phyloP scores from a whole-genome alignment of 176 grass and related monocot genomes.

The Eragrostis nindensis region DNA sequence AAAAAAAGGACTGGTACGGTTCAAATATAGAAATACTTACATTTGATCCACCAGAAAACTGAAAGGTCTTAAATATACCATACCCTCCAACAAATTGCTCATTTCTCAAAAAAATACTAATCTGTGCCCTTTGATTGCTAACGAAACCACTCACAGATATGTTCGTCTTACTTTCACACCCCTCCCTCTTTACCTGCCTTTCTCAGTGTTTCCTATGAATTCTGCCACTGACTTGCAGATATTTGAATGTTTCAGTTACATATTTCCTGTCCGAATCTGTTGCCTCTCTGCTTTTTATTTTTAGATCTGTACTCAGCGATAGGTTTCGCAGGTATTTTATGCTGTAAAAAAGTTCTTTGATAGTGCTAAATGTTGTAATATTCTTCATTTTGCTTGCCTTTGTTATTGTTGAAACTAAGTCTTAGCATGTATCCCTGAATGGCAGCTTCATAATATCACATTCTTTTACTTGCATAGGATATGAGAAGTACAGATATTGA shows the following conservation, averaged over 20 bases:
- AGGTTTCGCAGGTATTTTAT: slow-evolving; percentile 8
- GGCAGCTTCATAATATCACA: slow-evolving; percentile 33
- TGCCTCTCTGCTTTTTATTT: not conserved
- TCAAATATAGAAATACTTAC: not conserved
- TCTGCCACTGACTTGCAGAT: not conserved
- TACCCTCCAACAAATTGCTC: slow-evolving; percentile 18
- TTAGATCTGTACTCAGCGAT: not conserved
- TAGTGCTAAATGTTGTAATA: not conserved
- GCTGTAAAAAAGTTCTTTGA: not conserved
- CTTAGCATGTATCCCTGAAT: slow-evolving; percentile 11
- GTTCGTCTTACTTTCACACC: not conserved
- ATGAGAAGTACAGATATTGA: slow-evolving; percentile 46
- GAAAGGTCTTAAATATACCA: not conserved
- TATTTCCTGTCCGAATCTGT: not conserved
- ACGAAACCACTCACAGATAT: not conserved
- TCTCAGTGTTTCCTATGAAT: no score
- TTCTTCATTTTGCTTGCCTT: slow-evolving; percentile 1
- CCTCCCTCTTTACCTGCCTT: not conserved
- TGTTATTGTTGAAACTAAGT: slow-evolving; percentile 1
- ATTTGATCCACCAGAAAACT: not conserved
- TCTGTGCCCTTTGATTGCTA: not conserved
- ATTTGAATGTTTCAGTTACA: not conserved
- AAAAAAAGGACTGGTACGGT: not conserved
- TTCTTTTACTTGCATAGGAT: slow-evolving; percentile 55
- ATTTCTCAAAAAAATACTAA: not conserved